phyloP scores from a whole-genome alignment of 2,329 filamentous ascomycete species.

The Neonectria ditissima region DNA sequence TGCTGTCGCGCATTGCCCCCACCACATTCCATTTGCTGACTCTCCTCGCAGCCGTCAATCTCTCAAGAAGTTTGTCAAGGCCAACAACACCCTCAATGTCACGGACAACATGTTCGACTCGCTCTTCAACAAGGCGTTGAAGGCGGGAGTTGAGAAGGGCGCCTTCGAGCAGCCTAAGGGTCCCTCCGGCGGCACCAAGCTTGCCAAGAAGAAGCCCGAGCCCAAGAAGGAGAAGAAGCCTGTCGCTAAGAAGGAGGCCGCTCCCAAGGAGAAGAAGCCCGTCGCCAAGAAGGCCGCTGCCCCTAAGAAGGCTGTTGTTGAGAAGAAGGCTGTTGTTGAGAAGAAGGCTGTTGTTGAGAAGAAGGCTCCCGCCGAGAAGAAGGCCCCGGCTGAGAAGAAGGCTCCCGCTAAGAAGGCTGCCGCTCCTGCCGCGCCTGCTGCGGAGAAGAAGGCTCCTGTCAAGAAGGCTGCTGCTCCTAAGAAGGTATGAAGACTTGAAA shows the following conservation, averaged over 20 bases:
- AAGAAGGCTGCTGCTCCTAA: constrained; percentile 41
- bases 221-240: constrained; percentile 54
- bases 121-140: constrained; percentile 88
- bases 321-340: constrained; percentile 47
- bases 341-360: constrained; percentile 50
- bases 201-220: constrained; percentile 78
- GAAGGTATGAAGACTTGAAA: constrained; percentile 27
- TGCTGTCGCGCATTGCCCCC: constrained; percentile 19
- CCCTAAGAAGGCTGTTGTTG: constrained; percentile 45
- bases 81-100: constrained; percentile 63
- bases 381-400: constrained; percentile 49
- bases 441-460: constrained; percentile 44
- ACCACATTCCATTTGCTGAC: constrained; percentile 29
- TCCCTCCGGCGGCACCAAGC: constrained; percentile 90
- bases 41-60: constrained; percentile 62
- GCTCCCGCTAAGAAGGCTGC: constrained; percentile 47
- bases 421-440: constrained; percentile 18
- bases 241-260: constrained; percentile 46
- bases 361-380: constrained; percentile 48
- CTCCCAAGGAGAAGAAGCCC: constrained; percentile 51
- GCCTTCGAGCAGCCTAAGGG: constrained; percentile 93
- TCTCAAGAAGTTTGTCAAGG: constrained; percentile 71
- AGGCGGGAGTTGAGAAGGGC: constrained; percentile 85
- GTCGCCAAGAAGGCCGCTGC: constrained; percentile 50
- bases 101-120: constrained; percentile 71